Base-by-base conservation (phyloP, 2,329 filamentous ascomycete genomes). In the Arthrobotrys conoides region DNA sequence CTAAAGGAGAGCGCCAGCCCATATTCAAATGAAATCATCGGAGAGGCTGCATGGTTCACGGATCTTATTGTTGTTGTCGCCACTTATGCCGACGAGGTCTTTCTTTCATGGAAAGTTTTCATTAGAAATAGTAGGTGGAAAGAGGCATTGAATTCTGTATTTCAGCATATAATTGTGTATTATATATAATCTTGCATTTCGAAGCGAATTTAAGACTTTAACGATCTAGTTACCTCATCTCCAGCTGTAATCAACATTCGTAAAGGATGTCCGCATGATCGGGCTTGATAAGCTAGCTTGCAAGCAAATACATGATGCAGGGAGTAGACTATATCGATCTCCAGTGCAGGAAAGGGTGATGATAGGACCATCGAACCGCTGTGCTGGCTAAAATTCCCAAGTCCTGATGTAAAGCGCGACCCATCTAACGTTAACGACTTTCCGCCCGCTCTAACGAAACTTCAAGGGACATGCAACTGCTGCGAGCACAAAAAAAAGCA, bases 371-470 rank as follows among this genome's bases (percentile, higher is more conserved):
- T 41, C 14, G 20, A 41, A 61, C 44, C 36, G 57, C 53, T 59
- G 57, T 44, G 36, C 57, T 61, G 57, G 36, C 57, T 61, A 44
- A n/a, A 57, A 57, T 22, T 44, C 57, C 20, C 14, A 61, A 44
- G 53, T 59, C 53, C 18, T 59, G 2, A 61, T 61, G 57, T 41
- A 30, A 41, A 61, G 44, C 20, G 57, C 57, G 27, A 3, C n/a
- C 57, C 57, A 24, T 59, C n/a, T 41, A 59, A 20, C 53, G 30
- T 61, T 44, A 44, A 41, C 30, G 22, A 24, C 12, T 18, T 44
- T 16, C 53, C 53, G 27, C 16, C n/a, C 6, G 57, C 20, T 61
- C 57, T 61, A 61, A 24, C 12, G 20, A 16, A 55, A 6, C 27
- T 30, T 30, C 27, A 44, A 41, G 20, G 44, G 4, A 41, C 18